Base-by-base conservation (phyloP, 2,329 filamentous ascomycete species). In the Penicillium sp. region DNA sequence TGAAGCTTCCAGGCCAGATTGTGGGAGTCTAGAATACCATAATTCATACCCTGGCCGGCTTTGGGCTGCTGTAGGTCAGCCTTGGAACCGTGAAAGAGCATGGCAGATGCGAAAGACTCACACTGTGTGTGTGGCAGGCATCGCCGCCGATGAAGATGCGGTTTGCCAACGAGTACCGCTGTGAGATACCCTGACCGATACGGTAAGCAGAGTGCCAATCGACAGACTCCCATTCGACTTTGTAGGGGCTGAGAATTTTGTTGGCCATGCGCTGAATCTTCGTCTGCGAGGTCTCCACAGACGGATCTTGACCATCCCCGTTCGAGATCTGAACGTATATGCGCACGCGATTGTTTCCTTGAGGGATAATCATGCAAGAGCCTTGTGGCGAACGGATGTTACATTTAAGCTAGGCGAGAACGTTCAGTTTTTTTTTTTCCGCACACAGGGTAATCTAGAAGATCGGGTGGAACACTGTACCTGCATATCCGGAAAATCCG, bases 1-100 rank as follows among this genome's bases (percentile, higher is more conserved):
- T 67, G 73, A 8, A 81, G 65, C 56, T 81, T 81, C 77, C 77
- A 81, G 3, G 76, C 76, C 36, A 80, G 71, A 48, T 81, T 80
- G 58, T 78, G 76, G 13, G 69, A 48, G 51, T 84, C 81, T 54
- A 83, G 79, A 43, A 83, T 64, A 8, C 57, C 61, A 9, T 64
- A 60, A 43, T 69, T 69, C 66, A 69, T 67, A 7, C 72, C 83
- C 66, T 84, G 83, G 0, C 82, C 83, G 1, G 81, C 81, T 64
- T 84, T 85, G 9, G 82, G 83, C 29, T 32, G 11, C 11, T 4
- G 1, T 32, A 7, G 29, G 8, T 32, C 11, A 11, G 7, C 29
- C 3, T 32, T 32, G 11, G 29, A 18, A 7, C 29, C 11, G 7
- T 32, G 29, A 5, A 5, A 11, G 11, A 8, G 7, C 29, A 32